phyloP scores from a whole-genome alignment of 768 basidiomycete species.

The Leucocoprinus leucothites region DNA sequence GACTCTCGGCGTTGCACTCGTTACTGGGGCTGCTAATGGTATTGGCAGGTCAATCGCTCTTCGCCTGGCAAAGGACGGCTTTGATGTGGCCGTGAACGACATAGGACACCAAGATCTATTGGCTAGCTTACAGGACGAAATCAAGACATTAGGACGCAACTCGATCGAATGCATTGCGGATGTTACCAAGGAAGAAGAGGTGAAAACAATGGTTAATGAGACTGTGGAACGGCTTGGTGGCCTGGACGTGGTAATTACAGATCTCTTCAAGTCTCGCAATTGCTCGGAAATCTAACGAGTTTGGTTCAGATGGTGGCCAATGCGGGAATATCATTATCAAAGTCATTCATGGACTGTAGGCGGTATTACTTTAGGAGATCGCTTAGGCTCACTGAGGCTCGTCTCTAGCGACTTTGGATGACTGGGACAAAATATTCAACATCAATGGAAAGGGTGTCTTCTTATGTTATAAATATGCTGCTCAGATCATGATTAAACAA shows the following conservation, averaged over 20 bases:
- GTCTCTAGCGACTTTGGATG: slow-evolving; percentile 28
- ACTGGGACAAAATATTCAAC: slow-evolving; percentile 39
- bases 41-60: slow-evolving; percentile 44
- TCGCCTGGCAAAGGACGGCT: slow-evolving; percentile 40
- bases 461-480: slow-evolving; percentile 65
- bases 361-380: background rate
- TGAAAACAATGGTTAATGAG: slow-evolving; percentile 15
- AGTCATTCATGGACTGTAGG: slow-evolving; percentile 20
- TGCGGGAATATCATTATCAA: slow-evolving; percentile 29
- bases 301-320: slow-evolving; percentile 40
- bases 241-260: slow-evolving; percentile 18
- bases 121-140: slow-evolving; percentile 14
- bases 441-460: slow-evolving; percentile 58
- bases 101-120: slow-evolving; percentile 14
- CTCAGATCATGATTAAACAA: slow-evolving; percentile 58
- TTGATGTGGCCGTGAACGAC: slow-evolving; percentile 41
- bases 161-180: slow-evolving; percentile 13
- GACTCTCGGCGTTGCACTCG: slow-evolving; percentile 29
- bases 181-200: slow-evolving; percentile 17
- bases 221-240: slow-evolving; percentile 15
- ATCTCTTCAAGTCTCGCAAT: background rate
- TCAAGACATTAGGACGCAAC: slow-evolving; percentile 13
- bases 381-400: background rate
- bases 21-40: slow-evolving; percentile 43
- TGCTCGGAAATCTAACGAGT: background rate